Conservation (phyloP, 2,329 filamentous ascomycete species). For the Aspergillus oerlinghausenensis region DNA sequence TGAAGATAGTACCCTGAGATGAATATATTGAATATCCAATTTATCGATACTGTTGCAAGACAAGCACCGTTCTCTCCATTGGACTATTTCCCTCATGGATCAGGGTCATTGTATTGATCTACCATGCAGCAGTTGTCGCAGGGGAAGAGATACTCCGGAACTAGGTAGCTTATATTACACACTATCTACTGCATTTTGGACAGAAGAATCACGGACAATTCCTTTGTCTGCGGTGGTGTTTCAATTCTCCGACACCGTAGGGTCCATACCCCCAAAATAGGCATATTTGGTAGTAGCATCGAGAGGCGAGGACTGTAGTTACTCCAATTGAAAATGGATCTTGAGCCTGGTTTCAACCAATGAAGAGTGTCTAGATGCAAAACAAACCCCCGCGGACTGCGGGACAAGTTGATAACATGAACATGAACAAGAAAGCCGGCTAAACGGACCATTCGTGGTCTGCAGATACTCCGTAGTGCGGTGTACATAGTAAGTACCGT, state of each 20-base stretch:
- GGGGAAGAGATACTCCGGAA: too few species aligned
- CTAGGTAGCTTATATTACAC: background rate
- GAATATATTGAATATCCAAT: background rate
- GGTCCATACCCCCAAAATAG: too few species aligned
- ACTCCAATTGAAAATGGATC: background rate
- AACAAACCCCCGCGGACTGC: background rate
- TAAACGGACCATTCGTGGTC: background rate
- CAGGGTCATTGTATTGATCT: too few species aligned
- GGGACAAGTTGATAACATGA: background rate
- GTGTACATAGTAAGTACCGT: background rate
- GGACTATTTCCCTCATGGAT: too few species aligned
- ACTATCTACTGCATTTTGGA: too few species aligned
- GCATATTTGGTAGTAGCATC: too few species aligned
- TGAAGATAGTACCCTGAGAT: slow-evolving; percentile 1
- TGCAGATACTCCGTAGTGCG: background rate
- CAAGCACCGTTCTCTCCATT: too few species aligned
- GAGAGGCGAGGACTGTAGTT: too few species aligned
- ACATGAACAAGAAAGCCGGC: background rate
- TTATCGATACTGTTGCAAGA: too few species aligned
- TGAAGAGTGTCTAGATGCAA: background rate
- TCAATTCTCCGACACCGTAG: background rate
- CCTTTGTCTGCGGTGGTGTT: background rate
- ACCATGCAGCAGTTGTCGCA: too few species aligned
- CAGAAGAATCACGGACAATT: background rate
- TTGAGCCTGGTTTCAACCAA: background rate